A percentile compares a stretch with the other conserved stretches of the same genome.
Conservation (phyloP, 2,329 filamentous ascomycete genomes). For the Thermothelomyces thermophilus region DNA sequence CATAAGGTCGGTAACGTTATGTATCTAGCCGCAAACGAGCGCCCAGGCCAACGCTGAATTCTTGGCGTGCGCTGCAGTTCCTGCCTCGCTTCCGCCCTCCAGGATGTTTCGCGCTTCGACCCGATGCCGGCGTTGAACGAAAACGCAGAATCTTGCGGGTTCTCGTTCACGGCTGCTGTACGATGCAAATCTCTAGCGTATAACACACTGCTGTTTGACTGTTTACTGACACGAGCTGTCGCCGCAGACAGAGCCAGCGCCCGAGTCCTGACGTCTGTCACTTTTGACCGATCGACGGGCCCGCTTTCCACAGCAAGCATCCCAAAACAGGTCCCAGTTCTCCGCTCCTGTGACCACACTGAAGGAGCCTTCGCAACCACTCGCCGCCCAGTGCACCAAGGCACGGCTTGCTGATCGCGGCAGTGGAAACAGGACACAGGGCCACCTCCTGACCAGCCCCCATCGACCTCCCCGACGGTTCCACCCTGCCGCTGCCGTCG, state of each 20-base stretch:
- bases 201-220: background rate
- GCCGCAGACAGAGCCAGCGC: background rate
- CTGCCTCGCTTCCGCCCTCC: background rate
- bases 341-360: conserved; percentile 19
- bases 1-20: too few species aligned
- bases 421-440: conserved; percentile 22
- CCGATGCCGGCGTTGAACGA: background rate
- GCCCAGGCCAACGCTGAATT: background rate
- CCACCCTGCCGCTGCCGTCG: conserved; percentile 1
- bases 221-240: background rate
- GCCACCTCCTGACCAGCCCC: conserved; percentile 20
- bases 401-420: conserved; percentile 24
- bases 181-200: background rate
- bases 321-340: conserved; percentile 18
- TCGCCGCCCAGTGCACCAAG: conserved; percentile 18
- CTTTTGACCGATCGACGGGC: conserved; percentile 19
- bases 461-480: background rate
- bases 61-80: background rate
- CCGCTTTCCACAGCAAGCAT: conserved; percentile 18
- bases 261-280: background rate
- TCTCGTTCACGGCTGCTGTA: background rate
- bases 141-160: too few species aligned
- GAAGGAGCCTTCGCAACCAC: conserved; percentile 15
- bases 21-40: background rate
- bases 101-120: background rate